A percentile compares a stretch with the other conserved stretches of the same genome.
These are phyloP conservation scores for Yamadazyma songkhlaensis DNA, from an alignment of 1,139 yeast genomes.

Conservation along the genomic window DNA sequence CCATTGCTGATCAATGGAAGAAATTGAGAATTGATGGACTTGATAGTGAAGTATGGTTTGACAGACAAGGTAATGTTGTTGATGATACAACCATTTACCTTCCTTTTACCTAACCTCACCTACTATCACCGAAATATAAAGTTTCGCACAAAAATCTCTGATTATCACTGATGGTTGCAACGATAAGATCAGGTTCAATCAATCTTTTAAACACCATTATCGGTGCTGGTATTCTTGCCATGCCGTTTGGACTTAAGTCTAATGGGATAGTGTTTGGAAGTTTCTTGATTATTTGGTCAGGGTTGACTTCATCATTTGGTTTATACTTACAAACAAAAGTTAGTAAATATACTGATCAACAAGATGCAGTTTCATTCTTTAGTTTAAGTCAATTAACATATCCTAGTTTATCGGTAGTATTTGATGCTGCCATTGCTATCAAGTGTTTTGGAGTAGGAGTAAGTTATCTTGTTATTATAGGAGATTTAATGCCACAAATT, in stretches of 20 bases:
- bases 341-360: conserved; percentile 47
- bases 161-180: conserved; percentile 21
- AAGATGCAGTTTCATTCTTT: conserved; percentile 51
- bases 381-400: conserved; percentile 53
- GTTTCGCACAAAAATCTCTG: too few species aligned
- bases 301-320: conserved; percentile 52
- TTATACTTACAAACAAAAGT: conserved; percentile 50
- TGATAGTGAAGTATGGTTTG: too few species aligned
- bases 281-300: conserved; percentile 43
- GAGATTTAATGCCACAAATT: conserved; percentile 85
- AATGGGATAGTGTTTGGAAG: conserved; percentile 52
- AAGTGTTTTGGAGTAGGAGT: conserved; percentile 90
- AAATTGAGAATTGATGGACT: too few species aligned
- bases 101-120: too few species aligned
- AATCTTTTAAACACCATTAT: conserved; percentile 53
- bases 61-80: too few species aligned
- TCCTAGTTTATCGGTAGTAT: conserved; percentile 44
- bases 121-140: too few species aligned
- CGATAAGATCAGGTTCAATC: conserved; percentile 49
- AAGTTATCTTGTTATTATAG: conserved; percentile 82
- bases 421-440: conserved; percentile 54
- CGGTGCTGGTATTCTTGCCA: conserved; percentile 57
- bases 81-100: too few species aligned
- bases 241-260: conserved; percentile 53
- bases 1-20: too few species aligned